phyloP scores from a whole-genome alignment of 192 early-diverging fungal genomes.

The Dispira parvispora region DNA sequence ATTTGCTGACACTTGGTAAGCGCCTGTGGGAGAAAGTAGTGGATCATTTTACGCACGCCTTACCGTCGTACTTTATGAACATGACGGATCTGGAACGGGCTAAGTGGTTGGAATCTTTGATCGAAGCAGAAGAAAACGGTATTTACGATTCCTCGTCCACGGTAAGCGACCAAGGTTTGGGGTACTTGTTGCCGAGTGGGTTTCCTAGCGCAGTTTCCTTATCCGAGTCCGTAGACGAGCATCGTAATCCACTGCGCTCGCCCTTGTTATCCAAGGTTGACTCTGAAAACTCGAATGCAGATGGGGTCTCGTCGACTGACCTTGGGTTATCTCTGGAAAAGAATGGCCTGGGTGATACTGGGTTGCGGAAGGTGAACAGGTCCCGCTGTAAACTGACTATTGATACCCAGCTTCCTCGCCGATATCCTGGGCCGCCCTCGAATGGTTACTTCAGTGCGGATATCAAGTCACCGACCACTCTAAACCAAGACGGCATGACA shows the following conservation, averaged over 20 bases:
- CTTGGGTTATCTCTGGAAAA: too few relatives aligned
- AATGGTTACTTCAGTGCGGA: too few relatives aligned
- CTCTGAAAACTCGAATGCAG: too few relatives aligned
- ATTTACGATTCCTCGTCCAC: not conserved
- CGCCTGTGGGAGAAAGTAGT: constrained; percentile 2
- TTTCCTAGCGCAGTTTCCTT: not conserved
- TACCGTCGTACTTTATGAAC: constrained; percentile 8
- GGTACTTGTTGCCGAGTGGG: not conserved
- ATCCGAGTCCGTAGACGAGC: not conserved
- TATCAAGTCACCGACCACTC: too few relatives aligned
- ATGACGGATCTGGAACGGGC: constrained; percentile 10
- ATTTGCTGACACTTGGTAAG: not conserved
- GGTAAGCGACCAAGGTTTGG: not conserved
- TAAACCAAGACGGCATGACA: too few relatives aligned
- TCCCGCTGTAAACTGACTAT: too few relatives aligned
- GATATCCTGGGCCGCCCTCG: too few relatives aligned
- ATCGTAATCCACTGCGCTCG: not conserved
- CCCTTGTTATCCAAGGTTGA: not conserved
- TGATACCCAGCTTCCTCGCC: too few relatives aligned
- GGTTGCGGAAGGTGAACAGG: too few relatives aligned
- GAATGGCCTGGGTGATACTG: too few relatives aligned
- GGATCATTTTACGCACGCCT: constrained; percentile 7
- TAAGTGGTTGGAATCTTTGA: constrained; percentile 1
- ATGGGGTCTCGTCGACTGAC: too few relatives aligned
- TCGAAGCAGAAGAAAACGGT: constrained; percentile 4